phyloP scores from a whole-genome alignment of 2,329 filamentous ascomycete genomes.

The Botrytis pseudocinerea region DNA sequence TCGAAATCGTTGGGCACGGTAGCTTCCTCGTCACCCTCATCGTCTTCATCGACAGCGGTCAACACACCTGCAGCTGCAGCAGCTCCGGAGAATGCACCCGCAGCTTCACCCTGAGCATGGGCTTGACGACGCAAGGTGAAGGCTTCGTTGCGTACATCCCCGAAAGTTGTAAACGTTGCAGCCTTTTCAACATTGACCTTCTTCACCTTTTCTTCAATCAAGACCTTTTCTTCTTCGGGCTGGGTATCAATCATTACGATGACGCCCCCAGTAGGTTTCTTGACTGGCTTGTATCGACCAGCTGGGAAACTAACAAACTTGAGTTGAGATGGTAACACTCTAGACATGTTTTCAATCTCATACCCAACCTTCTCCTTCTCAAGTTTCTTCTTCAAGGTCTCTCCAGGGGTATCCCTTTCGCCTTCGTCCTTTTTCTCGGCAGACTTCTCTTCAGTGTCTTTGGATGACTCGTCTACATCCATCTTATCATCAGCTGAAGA shows the following conservation, averaged over 20 bases:
- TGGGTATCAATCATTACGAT: constrained; percentile 86
- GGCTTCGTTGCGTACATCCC: constrained; percentile 37
- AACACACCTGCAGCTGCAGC: constrained; percentile 76
- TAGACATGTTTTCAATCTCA: constrained; percentile 94
- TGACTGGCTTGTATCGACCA: constrained; percentile 89
- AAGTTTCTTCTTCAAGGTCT: constrained; percentile 77
- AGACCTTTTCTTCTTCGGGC: constrained; percentile 73
- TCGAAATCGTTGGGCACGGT: constrained; percentile 71
- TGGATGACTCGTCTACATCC: constrained; percentile 67
- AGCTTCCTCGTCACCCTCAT: constrained; percentile 72
- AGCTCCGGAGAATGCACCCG: constrained; percentile 49
- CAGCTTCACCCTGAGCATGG: constrained; percentile 39
- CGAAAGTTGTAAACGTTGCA: constrained; percentile 44
- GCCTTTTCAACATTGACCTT: constrained; percentile 68
- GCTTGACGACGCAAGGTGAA: constrained; percentile 46
- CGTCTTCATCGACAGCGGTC: constrained; percentile 85
- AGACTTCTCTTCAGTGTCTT: constrained; percentile 50
- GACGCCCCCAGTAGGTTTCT: constrained; percentile 91
- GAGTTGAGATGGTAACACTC: constrained; percentile 87
- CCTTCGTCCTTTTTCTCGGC: constrained; percentile 62
- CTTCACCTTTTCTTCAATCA: constrained; percentile 91
- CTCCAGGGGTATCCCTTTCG: constrained; percentile 58
- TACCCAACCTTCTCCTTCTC: constrained; percentile 98
- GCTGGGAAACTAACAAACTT: constrained; percentile 94
- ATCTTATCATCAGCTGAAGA: constrained; percentile 73